Base-by-base conservation (phyloP, 1,284 basidiomycete genomes). In the Apiotrichum veenhuisii region DNA sequence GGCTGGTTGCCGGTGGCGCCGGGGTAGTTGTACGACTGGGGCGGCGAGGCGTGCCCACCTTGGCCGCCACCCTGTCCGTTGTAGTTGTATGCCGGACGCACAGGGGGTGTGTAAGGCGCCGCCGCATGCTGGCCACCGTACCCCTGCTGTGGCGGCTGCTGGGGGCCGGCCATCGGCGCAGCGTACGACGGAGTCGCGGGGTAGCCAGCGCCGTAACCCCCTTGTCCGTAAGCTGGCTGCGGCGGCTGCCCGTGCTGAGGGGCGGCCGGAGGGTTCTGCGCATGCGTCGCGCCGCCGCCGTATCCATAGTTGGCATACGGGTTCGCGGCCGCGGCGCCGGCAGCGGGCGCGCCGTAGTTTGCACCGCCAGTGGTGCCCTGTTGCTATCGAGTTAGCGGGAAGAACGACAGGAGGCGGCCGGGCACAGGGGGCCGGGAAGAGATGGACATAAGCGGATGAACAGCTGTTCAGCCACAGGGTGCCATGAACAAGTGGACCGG, bases 281-380 rank as follows among this genome's bases (percentile, higher is more conserved):
- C 62, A 22, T 72, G 71, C 44, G 61, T 49, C 12, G 74, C 72
- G 15, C 69, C 70, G 11, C 71, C 72, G 25, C 74, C 73, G 48
- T 77, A 77, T 5, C 76, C 72, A 52, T 75, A 73, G 58, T 73
- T 72, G 38, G 75, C 71, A 57, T 76, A 72, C 14, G 71, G 66
- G 53, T 74, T 74, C 20, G 65, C 38, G 12, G 55, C 47, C 30
- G 62, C 50, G 34, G 27, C 20, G 12, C n/a, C 33, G 52, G 54
- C 55, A 26, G 58, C 54, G 10, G 62, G 42, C 0, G 65, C 18
- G 45, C 14, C 43, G 50, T 50, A 58, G 17, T 55, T 50, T 41
- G 27, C 26, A 14, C 55, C 52, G 50, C 54, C 52, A 22, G 33
- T 15, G 15, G 8, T 14, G 40, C 51, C 45, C 41, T 56, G 55